Conservation (phyloP, 108 stramenopile species). For the Parmales sp. region DNA sequence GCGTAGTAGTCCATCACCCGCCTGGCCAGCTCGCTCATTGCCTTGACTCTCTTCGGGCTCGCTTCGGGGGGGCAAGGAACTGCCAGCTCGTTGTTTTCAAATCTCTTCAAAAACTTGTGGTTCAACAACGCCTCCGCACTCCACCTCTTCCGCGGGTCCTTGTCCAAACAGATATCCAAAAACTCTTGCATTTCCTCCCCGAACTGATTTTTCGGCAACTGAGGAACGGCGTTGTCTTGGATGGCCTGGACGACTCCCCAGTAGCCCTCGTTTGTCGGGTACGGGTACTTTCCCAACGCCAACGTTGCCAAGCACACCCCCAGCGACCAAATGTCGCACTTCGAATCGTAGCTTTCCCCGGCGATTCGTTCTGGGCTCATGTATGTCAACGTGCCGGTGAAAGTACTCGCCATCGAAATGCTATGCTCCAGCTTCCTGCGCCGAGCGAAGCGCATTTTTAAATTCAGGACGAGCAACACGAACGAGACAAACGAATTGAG, state of each 20-base stretch:
- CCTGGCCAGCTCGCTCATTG: background rate
- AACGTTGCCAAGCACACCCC: conserved; percentile 43
- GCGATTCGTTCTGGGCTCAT: conserved; percentile 51
- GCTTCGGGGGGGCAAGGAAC: background rate
- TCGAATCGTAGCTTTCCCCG: conserved; percentile 32
- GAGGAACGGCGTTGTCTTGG: conserved; percentile 12
- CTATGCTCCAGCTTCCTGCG: no score
- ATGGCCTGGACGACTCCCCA: conserved; percentile 22
- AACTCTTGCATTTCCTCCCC: background rate
- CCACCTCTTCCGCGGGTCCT: background rate
- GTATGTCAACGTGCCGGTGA: conserved; percentile 48
- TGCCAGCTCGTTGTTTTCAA: background rate
- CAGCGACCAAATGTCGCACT: conserved; percentile 47
- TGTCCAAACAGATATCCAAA: background rate
- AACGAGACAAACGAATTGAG: no score
- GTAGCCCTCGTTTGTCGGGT: conserved; percentile 11
- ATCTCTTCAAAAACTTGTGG: background rate
- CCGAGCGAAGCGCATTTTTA: no score
- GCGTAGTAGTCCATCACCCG: conserved; percentile 4
- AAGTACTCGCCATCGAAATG: conserved; percentile 35
- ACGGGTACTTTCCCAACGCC: conserved; percentile 41
- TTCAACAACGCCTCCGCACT: background rate
- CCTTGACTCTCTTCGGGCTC: background rate
- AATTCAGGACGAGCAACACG: no score
- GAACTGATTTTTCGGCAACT: background rate